A percentile compares a stretch with the other conserved stretches of the same genome.
These are phyloP conservation scores for Candida sphagnicola DNA, from an alignment of 805 yeast species.

Conservation along the genomic window DNA sequence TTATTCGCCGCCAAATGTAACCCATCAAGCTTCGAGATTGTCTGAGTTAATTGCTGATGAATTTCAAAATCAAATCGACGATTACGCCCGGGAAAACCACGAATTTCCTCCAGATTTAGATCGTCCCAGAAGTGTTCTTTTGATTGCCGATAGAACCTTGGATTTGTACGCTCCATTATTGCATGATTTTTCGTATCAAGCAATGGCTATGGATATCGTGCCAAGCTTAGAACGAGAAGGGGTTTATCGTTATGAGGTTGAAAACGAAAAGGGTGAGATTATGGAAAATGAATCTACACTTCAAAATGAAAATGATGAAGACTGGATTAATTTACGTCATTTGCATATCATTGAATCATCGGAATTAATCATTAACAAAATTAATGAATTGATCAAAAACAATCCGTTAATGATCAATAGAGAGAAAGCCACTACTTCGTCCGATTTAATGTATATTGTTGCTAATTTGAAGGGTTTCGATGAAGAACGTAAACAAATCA, in stretches of 20 bases:
- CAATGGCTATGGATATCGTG: constrained; percentile 80
- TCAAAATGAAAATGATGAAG: constrained; percentile 60
- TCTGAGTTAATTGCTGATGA: constrained; percentile 69
- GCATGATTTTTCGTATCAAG: constrained; percentile 89
- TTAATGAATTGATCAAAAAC: constrained; percentile 62
- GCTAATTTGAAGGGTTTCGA: constrained; percentile 67
- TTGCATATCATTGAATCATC: constrained; percentile 72
- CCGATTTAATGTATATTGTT: constrained; percentile 72
- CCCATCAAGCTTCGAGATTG: constrained; percentile 52
- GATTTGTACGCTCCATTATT: constrained; percentile 81
- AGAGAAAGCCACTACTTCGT: constrained; percentile 56
- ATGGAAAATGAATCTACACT: constrained; percentile 35
- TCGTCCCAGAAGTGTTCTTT: constrained; percentile 67
- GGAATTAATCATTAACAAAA: constrained; percentile 52
- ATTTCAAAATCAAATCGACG: constrained; percentile 69
- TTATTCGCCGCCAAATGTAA: constrained; percentile 48
- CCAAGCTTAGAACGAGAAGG: constrained; percentile 40
- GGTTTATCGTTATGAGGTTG: constrained; percentile 49
- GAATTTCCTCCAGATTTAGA: constrained; percentile 57
- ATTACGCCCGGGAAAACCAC: constrained; percentile 64
- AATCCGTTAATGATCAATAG: constrained; percentile 76
- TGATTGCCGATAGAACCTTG: constrained; percentile 78
- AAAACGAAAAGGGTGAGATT: constrained; percentile 45
- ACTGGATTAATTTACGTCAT: constrained; percentile 71
- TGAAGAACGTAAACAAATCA: constrained; percentile 57